phyloP scores from a whole-genome alignment of 768 basidiomycete genomes.

The Mycena alexandri region DNA sequence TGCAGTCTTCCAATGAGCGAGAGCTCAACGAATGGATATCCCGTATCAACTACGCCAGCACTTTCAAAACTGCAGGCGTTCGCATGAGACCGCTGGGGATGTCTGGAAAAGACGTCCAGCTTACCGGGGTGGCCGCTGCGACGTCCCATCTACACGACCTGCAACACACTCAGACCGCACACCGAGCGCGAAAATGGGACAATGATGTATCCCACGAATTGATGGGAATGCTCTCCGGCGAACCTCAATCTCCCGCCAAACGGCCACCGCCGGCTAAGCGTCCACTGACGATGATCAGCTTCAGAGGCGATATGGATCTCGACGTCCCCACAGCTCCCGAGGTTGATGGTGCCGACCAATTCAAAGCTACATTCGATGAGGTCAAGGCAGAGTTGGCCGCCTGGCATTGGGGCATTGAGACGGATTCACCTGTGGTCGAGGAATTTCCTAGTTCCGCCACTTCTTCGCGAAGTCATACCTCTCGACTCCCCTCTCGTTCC shows the following conservation, averaged over 20 bases:
- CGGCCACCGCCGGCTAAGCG: slow-evolving; percentile 41
- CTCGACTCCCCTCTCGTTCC: slow-evolving; percentile 64
- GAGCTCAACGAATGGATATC: slow-evolving; percentile 94
- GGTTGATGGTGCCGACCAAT: slow-evolving; percentile 71
- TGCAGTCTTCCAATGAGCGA: slow-evolving; percentile 76
- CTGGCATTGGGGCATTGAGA: slow-evolving; percentile 49
- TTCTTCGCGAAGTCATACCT: slow-evolving; percentile 43
- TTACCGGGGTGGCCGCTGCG: slow-evolving; percentile 89
- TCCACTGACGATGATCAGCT: slow-evolving; percentile 48
- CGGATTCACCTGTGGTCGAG: slow-evolving; percentile 39
- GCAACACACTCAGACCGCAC: slow-evolving; percentile 51
- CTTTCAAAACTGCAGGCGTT: slow-evolving; percentile 89
- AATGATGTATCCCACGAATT: slow-evolving; percentile 54
- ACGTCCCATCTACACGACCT: slow-evolving; percentile 84
- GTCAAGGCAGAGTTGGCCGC: slow-evolving; percentile 89
- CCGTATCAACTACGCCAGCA: slow-evolving; percentile 92
- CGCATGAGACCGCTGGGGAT: slow-evolving; percentile 83
- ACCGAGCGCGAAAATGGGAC: slow-evolving; percentile 57
- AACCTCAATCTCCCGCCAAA: slow-evolving; percentile 40
- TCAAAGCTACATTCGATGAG: slow-evolving; percentile 86
- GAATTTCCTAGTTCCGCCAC: slow-evolving; percentile 31
- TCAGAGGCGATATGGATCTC: slow-evolving; percentile 49
- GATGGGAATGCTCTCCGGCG: slow-evolving; percentile 57
- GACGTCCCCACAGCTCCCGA: slow-evolving; percentile 66
- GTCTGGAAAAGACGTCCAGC: slow-evolving; percentile 76